Base-by-base conservation (phyloP, 2,329 filamentous ascomycete species). In the Chaetomium sp. region DNA sequence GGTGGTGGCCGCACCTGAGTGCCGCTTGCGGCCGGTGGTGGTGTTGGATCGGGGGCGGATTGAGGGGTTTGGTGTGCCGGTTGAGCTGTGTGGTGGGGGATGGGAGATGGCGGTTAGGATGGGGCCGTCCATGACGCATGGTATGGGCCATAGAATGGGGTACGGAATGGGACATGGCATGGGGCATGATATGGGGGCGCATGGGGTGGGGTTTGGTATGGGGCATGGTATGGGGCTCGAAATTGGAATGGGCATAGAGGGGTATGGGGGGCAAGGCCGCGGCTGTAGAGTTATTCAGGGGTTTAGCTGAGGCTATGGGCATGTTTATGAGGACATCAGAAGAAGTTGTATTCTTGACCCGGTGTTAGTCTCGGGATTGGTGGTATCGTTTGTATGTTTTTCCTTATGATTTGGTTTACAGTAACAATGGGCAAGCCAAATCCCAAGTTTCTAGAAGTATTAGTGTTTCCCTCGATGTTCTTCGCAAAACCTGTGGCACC, bases 11-110 rank as follows among this genome's bases (percentile, higher is more conserved):
- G 70, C 65, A 45, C 69, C 70, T 1, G 62, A 69, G 10, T 74
- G 73, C 49, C 63, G 66, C 13, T 63, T 75, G 5, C 65, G 68
- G 50, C 74, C 74, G 8, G 64, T 72, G 33, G 68, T 71, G 45
- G 69, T 68, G 23, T 57, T 73, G n/a, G 71, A 74, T 33, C 23
- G 74, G 60, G 60, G 64, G 19, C 70, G 67, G 57, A 61, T 71
- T 72, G 49, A 70, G 67, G 63, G 64, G 62, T 66, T 68, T 64
- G 57, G 62, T 13, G 31, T 10, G 27, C 45, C 27, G 19, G 29
- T 57, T 35, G 29, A 10, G 19, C 13, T 33, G 25, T 42, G 55
- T 55, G 54, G 33, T 38, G 33, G 51, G n/a, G n/a, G 25, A 55
- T 21, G 33, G 47, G n/a, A 16, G 16, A 4, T 33, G n/a, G 29